Base-by-base conservation (phyloP, 768 basidiomycete species). In the Agrocybe praecox region DNA sequence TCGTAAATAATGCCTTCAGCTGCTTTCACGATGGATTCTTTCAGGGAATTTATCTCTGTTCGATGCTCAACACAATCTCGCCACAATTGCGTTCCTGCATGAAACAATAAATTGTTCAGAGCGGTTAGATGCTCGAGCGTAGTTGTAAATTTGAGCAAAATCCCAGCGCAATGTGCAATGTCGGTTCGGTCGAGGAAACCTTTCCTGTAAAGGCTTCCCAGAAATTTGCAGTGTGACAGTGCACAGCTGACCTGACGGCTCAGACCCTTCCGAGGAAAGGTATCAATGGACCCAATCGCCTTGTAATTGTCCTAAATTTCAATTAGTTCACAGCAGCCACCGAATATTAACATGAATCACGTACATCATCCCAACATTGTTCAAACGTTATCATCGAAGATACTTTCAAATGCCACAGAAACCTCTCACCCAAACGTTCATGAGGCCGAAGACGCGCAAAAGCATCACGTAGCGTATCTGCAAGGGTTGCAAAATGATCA, bases 151-250 rank as follows among this genome's bases (percentile, higher is more conserved):
- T 51, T 24, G 19, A 65, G 34, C 19, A 65, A 46, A 23, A 63
- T 49, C 4, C 57, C 49, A 24, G 63, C 33, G 40, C 64, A 65
- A 15, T 45, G 49, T 19, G 53, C 24, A 7, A 57, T 36, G 19
- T 59, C 49, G 8, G 34, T 32, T 36, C 64, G 52, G 8, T 36
- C 52, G 15, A 65, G 45, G 18, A 63, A 55, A 21, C 47, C 26
- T 17, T 47, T 26, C 12, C 36, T 49, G 40, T 57, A 65, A 26
- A 65, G 48, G 34, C 57, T 57, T 1, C 62, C 64, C 26, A 65
- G 48, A 18, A 65, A 63, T 15, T 57, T 61, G 53, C 57, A 63
- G 22, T 61, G 56, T 42, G 52, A 51, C 26, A 65, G 53, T 3
- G 64, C 47, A 29, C 57, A 60, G 24, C 46, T 40, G 33, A 53